Conservation (phyloP, 176 grass and related monocot species). For the Pharus latifolius region DNA sequence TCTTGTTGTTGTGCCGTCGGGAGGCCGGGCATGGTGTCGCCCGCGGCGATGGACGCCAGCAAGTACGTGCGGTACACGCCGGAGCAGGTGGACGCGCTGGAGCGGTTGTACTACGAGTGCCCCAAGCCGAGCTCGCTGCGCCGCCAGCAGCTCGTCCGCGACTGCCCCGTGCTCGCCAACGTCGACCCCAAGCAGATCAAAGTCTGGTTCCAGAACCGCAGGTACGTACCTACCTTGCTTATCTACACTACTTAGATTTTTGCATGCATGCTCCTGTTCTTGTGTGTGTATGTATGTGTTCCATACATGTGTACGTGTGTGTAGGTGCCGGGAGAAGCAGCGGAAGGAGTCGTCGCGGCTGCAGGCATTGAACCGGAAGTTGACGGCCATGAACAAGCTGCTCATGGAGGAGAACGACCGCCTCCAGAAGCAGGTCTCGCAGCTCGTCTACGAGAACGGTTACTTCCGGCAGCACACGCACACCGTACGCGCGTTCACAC, state of each 20-base stretch:
- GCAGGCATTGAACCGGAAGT: constrained; percentile 66
- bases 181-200: constrained; percentile 87
- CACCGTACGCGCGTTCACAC: constrained; percentile 5
- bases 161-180: constrained; percentile 54
- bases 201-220: constrained; percentile 86
- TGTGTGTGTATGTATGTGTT: no score
- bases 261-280: not conserved
- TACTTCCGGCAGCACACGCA: constrained; percentile 61
- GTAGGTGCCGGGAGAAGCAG: constrained; percentile 76
- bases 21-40: constrained; percentile 9
- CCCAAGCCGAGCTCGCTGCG: constrained; percentile 70
- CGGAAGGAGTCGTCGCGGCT: constrained; percentile 58
- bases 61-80: constrained; percentile 83
- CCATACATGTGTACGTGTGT: not conserved
- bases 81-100: constrained; percentile 78
- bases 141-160: constrained; percentile 69
- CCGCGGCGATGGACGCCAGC: constrained; percentile 46
- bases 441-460: constrained; percentile 60
- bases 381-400: constrained; percentile 82
- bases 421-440: constrained; percentile 79
- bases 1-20: no score
- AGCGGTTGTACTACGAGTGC: constrained; percentile 72
- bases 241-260: not conserved
- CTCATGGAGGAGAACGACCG: constrained; percentile 91
- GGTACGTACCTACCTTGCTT: not conserved